phyloP scores from a whole-genome alignment of 192 early-diverging fungal genomes.

The Coemansia nantahalensis region DNA sequence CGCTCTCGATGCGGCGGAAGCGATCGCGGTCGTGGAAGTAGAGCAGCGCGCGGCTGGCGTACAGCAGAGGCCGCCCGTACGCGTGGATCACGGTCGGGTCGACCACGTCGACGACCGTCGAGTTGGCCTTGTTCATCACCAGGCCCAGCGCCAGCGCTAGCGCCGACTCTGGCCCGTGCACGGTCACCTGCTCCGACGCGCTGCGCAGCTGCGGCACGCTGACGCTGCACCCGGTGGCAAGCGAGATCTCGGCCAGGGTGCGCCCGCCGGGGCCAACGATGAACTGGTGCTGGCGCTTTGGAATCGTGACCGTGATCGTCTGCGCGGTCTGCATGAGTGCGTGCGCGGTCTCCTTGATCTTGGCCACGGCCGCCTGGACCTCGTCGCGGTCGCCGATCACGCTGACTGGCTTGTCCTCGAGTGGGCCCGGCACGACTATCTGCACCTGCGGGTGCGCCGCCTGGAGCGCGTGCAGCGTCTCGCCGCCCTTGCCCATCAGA shows the following conservation, averaged over 20 bases:
- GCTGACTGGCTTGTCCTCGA: constrained; percentile 55
- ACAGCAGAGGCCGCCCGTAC: constrained; percentile 48
- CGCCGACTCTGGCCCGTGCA: constrained; percentile 74
- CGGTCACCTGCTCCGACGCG: constrained; percentile 68
- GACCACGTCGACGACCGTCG: constrained; percentile 67
- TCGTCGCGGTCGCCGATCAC: constrained; percentile 77
- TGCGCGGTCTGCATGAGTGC: constrained; percentile 66
- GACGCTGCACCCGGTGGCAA: constrained; percentile 85
- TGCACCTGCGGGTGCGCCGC: constrained; percentile 62
- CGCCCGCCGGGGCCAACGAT: constrained; percentile 79
- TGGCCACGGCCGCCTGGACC: constrained; percentile 63
- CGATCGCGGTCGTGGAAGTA: constrained; percentile 72
- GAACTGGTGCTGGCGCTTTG: constrained; percentile 93
- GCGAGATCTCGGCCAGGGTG: constrained; percentile 78
- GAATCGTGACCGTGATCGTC: constrained; percentile 66
- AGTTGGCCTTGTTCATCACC: constrained; percentile 81
- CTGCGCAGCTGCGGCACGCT: constrained; percentile 71
- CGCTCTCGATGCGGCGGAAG: constrained; percentile 77
- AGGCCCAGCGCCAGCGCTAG: constrained; percentile 71
- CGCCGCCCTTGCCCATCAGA: constrained; percentile 74
- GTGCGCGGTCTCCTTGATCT: constrained; percentile 57
- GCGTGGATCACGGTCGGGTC: constrained; percentile 63
- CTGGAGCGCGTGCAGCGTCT: constrained; percentile 55
- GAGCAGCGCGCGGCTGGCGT: constrained; percentile 65
- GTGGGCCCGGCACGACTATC: constrained; percentile 74